Evolutionary conservation across 2,329 filamentous ascomycete species (phyloP), one percentile per base, ranked within the genome.

Genomic region (Tympanopsis confertula): DNA sequence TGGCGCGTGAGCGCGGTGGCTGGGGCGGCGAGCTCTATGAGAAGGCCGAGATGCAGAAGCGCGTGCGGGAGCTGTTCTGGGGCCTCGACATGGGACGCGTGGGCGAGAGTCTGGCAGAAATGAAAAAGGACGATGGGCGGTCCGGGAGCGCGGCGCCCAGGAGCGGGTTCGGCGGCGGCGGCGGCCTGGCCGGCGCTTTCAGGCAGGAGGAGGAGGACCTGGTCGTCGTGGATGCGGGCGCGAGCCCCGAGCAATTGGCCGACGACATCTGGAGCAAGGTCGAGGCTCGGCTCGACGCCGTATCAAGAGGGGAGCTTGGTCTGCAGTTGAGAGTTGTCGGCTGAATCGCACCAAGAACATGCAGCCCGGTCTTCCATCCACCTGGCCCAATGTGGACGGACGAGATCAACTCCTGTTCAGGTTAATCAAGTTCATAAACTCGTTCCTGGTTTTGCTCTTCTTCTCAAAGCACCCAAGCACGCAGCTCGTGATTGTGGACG

Each of bases 391-490:
- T 28, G 24, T n/a, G n/a, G 24, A 28, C 10, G 24, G 10, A 28
- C n/a, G 10, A 18, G 17, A 10, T 18, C 37, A 69, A 45, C 57
- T 55, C 46, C 62, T 61, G 57, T 85, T 78, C 40, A 87, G 59
- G 28, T 73, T 73, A 22, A 81, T 66, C 24, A 98, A 69, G 50
- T 80, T 94, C 54, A 98, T 63, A 53, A 98, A 98, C 61, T 98
- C 91, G 56, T 94, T 93, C 50, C 91, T 71, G 10, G 89, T 95
- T 70, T 94, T 95, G 43, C 86, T 86, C 50, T 85, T 86, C 42
- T 80, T 81, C 54, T 94, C 81, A 69, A 98, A 94, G 51, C 87
- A 88, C 28, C 91, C 91, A n/a, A 96, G 74, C 62, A 98, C 93
- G 57, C 89, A 96, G 65, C 87, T 95, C 14, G 91, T 98, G 26